Conservation (phyloP, 352 stramenopile species). For the Phytophthora citricola region DNA sequence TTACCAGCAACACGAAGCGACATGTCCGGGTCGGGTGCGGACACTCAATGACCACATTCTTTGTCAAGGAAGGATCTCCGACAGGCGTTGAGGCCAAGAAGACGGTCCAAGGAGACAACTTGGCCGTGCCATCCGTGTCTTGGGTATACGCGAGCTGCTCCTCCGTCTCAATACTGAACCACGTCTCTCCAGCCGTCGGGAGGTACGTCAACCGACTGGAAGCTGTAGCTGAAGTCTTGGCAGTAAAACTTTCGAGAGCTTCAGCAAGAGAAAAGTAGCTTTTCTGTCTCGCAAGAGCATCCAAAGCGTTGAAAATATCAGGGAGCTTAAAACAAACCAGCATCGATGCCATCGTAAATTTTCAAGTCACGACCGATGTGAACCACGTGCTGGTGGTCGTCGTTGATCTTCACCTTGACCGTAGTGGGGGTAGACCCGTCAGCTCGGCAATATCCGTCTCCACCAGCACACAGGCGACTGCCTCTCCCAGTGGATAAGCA, state of each 20-base stretch:
- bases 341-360: slow-evolving; percentile 72
- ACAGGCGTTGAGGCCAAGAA: slow-evolving; percentile 74
- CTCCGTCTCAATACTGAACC: slow-evolving; percentile 87
- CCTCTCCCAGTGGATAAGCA: slow-evolving; percentile 60
- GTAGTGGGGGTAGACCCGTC: slow-evolving; percentile 65
- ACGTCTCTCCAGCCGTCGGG: slow-evolving; percentile 72
- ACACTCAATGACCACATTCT: slow-evolving; percentile 83
- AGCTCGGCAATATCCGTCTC: slow-evolving; percentile 75
- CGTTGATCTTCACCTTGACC: slow-evolving; percentile 67
- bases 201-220: slow-evolving; percentile 71
- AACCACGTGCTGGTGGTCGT: slow-evolving; percentile 58
- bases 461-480: slow-evolving; percentile 74
- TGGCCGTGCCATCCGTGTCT: slow-evolving; percentile 69
- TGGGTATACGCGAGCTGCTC: slow-evolving; percentile 82
- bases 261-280: slow-evolving; percentile 81
- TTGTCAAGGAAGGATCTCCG: slow-evolving; percentile 55
- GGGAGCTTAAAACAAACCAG: slow-evolving; percentile 78
- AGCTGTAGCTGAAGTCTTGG: slow-evolving; percentile 21
- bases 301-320: slow-evolving; percentile 72
- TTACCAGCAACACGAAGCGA: slow-evolving; percentile 73
- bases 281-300: slow-evolving; percentile 65
- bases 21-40: slow-evolving; percentile 60
- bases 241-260: slow-evolving; percentile 73
- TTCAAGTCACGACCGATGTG: slow-evolving; percentile 65
- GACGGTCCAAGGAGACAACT: slow-evolving; percentile 79